Conservation (phyloP, 345 rosid species). For the Carallia pectinifolia region DNA sequence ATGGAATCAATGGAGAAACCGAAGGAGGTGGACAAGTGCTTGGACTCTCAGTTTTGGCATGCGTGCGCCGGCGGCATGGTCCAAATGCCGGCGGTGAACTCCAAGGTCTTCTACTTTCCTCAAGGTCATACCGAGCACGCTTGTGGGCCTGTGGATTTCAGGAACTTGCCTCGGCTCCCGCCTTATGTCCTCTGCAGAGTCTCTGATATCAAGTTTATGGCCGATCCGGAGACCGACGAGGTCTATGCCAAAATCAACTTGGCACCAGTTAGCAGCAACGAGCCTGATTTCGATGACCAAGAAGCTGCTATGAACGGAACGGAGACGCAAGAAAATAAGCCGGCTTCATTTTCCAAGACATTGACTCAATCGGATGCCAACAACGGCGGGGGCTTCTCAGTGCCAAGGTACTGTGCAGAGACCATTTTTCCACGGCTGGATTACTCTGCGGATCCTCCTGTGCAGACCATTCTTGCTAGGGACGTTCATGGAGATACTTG, state of each 20-base stretch:
- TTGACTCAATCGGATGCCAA: constrained; percentile 97
- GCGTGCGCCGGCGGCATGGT: constrained; percentile 37
- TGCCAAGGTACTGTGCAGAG: constrained; percentile 95
- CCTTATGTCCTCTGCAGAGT: constrained; percentile 23
- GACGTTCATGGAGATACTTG: constrained; percentile 92
- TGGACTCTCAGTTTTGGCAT: constrained; percentile 33
- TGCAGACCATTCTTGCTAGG: constrained; percentile 86
- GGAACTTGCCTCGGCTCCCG: constrained; percentile 20
- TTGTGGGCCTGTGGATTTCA: constrained; percentile 20
- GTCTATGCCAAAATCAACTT: constrained; percentile 25
- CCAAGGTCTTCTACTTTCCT: constrained; percentile 29
- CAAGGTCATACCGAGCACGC: constrained; percentile 32
- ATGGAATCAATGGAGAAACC: constrained; percentile 60
- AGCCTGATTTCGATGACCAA: constrained; percentile 32
- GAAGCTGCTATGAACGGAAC: constrained; percentile 12
- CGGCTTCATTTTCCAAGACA: constrained; percentile 90
- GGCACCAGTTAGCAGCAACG: constrained; percentile 4
- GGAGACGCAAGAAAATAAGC: constrained; percentile 34
- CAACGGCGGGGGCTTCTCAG: constrained; percentile 98
- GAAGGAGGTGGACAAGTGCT: constrained; percentile 31
- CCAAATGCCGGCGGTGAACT: constrained; percentile 27
- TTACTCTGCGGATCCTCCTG: constrained; percentile 88
- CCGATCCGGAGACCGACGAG: constrained; percentile 33
- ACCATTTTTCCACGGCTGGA: constrained; percentile 88
- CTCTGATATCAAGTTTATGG: constrained; percentile 23